phyloP scores from a whole-genome alignment of 768 basidiomycete species.

The Mrakia frigida region DNA sequence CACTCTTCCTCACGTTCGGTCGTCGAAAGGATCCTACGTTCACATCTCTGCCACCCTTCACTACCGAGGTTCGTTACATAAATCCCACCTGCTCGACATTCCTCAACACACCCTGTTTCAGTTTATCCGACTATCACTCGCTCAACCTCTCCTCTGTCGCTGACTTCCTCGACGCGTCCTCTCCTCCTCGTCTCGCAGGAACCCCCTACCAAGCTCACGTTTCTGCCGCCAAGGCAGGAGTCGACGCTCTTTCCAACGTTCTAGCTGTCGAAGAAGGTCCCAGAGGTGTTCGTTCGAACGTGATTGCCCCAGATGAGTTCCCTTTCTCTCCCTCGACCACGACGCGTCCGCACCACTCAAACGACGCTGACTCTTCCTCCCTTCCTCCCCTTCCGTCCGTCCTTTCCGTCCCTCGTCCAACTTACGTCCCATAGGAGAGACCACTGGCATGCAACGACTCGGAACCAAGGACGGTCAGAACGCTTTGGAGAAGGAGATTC shows the following conservation, averaged over 20 bases:
- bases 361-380: neutral
- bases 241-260: conserved; percentile 80
- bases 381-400: neutral
- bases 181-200: conserved; percentile 45
- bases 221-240: conserved; percentile 87
- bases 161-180: neutral
- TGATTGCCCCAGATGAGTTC: conserved; percentile 45
- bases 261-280: conserved; percentile 93
- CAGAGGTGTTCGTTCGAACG: conserved; percentile 77
- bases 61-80: conserved; percentile 66
- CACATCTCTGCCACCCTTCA: conserved; percentile 87
- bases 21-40: conserved; percentile 72
- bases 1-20: conserved; percentile 67
- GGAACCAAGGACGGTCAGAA: conserved; percentile 35
- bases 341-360: neutral
- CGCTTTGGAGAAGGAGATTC: conserved; percentile 36
- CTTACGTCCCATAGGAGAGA: conserved; percentile 63
- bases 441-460: conserved; percentile 55
- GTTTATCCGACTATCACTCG: neutral
- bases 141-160: too few species aligned
- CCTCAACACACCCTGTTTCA: neutral
- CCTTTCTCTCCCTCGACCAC: neutral
- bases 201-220: conserved; percentile 87
- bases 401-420: neutral
- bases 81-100: too few species aligned